A percentile compares a stretch with the other conserved stretches of the same genome.
Evolutionary conservation across 2,329 filamentous ascomycete genomes (phyloP).

Genomic region (Aspergillus clavatus): DNA sequence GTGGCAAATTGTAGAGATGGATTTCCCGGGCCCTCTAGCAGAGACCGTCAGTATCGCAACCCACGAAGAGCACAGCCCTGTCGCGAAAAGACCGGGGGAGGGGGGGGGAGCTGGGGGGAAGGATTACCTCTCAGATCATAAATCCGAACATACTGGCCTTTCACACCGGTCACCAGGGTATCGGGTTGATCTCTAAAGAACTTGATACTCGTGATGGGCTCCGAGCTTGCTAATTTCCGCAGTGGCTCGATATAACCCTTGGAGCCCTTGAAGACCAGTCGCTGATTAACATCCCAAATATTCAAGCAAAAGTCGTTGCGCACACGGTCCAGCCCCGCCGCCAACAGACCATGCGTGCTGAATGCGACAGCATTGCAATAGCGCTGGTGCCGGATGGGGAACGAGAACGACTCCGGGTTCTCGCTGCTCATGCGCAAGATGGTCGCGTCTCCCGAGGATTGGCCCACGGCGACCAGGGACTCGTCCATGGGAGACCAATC

Average conservation of each 20-base stretch:
- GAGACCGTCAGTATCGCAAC: no score
- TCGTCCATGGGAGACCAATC: slow-evolving; percentile 60
- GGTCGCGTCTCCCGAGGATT: slow-evolving; percentile 58
- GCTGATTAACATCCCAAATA: slow-evolving; percentile 57
- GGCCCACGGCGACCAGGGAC: slow-evolving; percentile 55
- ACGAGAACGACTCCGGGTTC: slow-evolving; percentile 44
- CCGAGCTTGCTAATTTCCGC: slow-evolving; percentile 56
- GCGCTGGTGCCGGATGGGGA: slow-evolving; percentile 58
- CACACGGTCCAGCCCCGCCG: slow-evolving; percentile 58
- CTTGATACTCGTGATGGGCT: slow-evolving; percentile 60
- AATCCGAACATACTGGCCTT: slow-evolving; percentile 56
- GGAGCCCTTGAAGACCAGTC: slow-evolving; percentile 33
- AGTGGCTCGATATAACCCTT: slow-evolving; percentile 46
- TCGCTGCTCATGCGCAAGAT: slow-evolving; percentile 53
- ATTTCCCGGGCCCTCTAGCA: slow-evolving; percentile 36
- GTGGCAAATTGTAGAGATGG: slow-evolving; percentile 50
- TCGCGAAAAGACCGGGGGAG: slow-evolving; percentile 4
- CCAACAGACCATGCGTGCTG: slow-evolving; percentile 52
- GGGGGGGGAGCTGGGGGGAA: slow-evolving; percentile 1
- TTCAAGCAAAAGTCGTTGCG: slow-evolving; percentile 62
- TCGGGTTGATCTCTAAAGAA: slow-evolving; percentile 59
- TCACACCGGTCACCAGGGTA: slow-evolving; percentile 57
- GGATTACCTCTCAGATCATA: slow-evolving; percentile 57
- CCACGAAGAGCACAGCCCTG: slow-evolving; percentile 4
- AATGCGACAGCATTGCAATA: slow-evolving; percentile 63